phyloP scores from a whole-genome alignment of 2,329 filamentous ascomycete species.

The Epichloe gansuensis region DNA sequence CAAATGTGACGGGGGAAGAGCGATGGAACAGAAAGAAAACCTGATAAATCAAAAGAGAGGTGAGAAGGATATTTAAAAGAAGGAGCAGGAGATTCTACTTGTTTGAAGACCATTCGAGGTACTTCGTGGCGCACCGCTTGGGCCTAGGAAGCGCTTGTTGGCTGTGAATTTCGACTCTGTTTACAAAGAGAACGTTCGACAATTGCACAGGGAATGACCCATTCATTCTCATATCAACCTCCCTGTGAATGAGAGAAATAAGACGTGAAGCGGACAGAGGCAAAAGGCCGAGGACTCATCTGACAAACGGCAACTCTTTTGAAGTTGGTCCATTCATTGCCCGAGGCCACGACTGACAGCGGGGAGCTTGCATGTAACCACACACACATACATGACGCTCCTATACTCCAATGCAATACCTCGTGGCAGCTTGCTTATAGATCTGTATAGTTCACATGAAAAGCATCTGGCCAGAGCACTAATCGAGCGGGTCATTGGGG shows the following conservation, averaged over 20 bases:
- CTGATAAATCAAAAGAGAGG: neutral
- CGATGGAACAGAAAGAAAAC: neutral
- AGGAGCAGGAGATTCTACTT: neutral
- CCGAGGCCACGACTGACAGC: neutral
- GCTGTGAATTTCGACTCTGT: conserved; percentile 2
- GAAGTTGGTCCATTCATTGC: neutral
- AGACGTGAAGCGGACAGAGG: neutral
- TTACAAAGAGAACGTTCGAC: neutral
- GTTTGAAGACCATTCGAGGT: neutral
- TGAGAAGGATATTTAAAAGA: neutral
- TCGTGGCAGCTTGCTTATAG: conserved; percentile 1
- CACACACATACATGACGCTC: neutral
- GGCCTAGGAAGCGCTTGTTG: neutral
- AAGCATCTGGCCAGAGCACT: neutral
- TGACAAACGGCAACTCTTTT: conserved; percentile 1
- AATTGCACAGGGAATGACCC: neutral
- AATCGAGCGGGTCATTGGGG: conserved; percentile 1
- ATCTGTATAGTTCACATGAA: neutral
- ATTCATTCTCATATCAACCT: neutral
- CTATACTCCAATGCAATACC: neutral
- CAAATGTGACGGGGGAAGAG: neutral
- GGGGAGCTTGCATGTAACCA: conserved; percentile 3
- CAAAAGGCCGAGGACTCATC: neutral
- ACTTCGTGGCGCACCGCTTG: neutral
- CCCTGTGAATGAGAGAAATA: neutral